A percentile compares a stretch with the other conserved stretches of the same genome.
Conservation (phyloP, 1,284 basidiomycete genomes). For the Naganishia liquefaciens region DNA sequence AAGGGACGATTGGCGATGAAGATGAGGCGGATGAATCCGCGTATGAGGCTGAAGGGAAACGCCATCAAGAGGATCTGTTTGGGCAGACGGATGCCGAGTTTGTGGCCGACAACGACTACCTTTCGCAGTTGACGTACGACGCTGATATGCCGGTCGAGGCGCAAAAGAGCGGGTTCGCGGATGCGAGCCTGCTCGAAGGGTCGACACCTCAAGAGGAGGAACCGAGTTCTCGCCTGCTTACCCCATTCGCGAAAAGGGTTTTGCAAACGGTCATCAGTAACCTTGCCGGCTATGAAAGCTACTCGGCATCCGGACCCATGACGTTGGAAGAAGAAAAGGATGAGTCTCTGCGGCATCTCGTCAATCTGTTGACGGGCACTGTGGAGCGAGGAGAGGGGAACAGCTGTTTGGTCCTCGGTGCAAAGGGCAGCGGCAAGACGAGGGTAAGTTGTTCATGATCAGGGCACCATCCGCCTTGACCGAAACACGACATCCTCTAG, state of each 20-base stretch:
- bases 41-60: constrained; percentile 14
- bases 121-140: constrained; percentile 15
- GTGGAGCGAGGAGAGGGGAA: constrained; percentile 80
- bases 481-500: background rate
- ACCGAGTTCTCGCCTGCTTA: background rate
- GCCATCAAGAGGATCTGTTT: background rate
- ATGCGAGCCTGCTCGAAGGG: background rate
- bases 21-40: constrained; percentile 19
- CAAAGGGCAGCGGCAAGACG: constrained; percentile 80
- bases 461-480: background rate
- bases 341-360: constrained; percentile 55
- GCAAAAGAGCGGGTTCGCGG: constrained; percentile 15
- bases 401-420: constrained; percentile 79
- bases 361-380: constrained; percentile 68
- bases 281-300: constrained; percentile 32
- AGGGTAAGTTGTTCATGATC: constrained; percentile 60
- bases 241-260: background rate
- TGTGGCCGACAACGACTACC: constrained; percentile 20
- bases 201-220: background rate
- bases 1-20: constrained; percentile 1
- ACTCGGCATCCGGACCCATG: constrained; percentile 35
- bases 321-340: constrained; percentile 46
- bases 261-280: constrained; percentile 12
- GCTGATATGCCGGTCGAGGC: constrained; percentile 19
- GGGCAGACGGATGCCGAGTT: constrained; percentile 5